These are phyloP conservation scores for Lippia alba DNA, from an alignment of 305 asterid species.

Conservation along the genomic window DNA sequence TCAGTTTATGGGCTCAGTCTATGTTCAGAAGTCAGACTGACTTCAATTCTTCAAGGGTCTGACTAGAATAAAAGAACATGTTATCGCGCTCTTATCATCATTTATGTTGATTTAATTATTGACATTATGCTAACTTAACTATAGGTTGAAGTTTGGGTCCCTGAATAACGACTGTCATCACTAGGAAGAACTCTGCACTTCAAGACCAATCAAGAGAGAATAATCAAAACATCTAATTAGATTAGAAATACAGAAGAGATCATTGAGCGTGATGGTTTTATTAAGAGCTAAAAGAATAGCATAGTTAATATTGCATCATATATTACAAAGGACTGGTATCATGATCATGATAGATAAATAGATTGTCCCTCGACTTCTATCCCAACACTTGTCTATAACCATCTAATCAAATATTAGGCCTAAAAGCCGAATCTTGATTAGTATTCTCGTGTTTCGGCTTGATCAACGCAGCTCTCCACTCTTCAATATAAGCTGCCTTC, in stretches of 20 bases:
- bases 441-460: constrained; percentile 12
- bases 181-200: too few relatives aligned
- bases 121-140: too few relatives aligned
- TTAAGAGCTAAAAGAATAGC: constrained; percentile 10
- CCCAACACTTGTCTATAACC: not conserved
- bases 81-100: constrained; percentile 1
- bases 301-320: not conserved
- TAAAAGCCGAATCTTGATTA: constrained; percentile 15
- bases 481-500: constrained; percentile 37
- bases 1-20: constrained; percentile 14
- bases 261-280: not conserved
- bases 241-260: not conserved
- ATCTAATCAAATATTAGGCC: constrained; percentile 8
- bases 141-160: too few relatives aligned
- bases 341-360: constrained; percentile 7
- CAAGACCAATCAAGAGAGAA: too few relatives aligned
- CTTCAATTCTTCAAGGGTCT: not conserved
- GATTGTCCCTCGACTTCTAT: constrained; percentile 23
- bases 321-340: not conserved
- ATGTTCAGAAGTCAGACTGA: not conserved
- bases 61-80: not conserved
- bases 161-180: too few relatives aligned
- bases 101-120: not conserved
- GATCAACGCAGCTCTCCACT: constrained; percentile 42
- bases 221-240: not conserved